A percentile compares a stretch with the other conserved stretches of the same genome.
phyloP scores from a whole-genome alignment of 1,284 basidiomycete genomes.

The Moesziomyces globuligerus region DNA sequence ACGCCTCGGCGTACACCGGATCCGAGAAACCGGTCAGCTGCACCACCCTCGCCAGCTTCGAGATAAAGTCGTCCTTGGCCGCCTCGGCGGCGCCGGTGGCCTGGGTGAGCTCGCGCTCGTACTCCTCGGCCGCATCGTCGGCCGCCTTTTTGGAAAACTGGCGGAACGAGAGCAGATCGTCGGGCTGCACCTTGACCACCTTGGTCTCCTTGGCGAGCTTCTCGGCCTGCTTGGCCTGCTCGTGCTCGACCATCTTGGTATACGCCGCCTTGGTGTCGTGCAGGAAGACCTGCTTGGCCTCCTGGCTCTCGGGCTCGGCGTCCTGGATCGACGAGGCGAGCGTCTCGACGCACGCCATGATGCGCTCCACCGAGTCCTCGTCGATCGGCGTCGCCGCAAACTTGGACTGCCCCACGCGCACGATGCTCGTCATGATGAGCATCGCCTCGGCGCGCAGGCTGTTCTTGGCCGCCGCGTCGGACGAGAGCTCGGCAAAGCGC shows the following conservation, averaged over 20 bases:
- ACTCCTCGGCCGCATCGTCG: slow-evolving; percentile 71
- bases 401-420: slow-evolving; percentile 96
- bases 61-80: slow-evolving; percentile 92
- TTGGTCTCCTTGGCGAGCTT: slow-evolving; percentile 82
- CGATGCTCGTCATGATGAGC: slow-evolving; percentile 96
- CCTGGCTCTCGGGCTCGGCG: slow-evolving; percentile 71
- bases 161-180: slow-evolving; percentile 90
- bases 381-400: slow-evolving; percentile 93
- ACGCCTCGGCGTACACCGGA: slow-evolving; percentile 97
- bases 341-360: slow-evolving; percentile 95
- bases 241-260: slow-evolving; percentile 93
- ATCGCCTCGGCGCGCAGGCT: slow-evolving; percentile 88
- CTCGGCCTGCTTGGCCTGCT: slow-evolving; percentile 75
- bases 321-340: slow-evolving; percentile 71
- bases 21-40: slow-evolving; percentile 99
- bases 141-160: slow-evolving; percentile 92
- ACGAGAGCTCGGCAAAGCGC: slow-evolving; percentile 76
- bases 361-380: slow-evolving; percentile 95
- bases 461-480: slow-evolving; percentile 73
- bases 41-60: slow-evolving; percentile 91
- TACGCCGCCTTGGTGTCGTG: slow-evolving; percentile 92
- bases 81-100: slow-evolving; percentile 85
- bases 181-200: slow-evolving; percentile 82
- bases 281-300: slow-evolving; percentile 83
- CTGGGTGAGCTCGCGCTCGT: slow-evolving; percentile 85